A percentile compares a stretch with the other conserved stretches of the same genome.
Evolutionary conservation across 2,329 filamentous ascomycete genomes (phyloP).

Genomic region (Aspergillus sp.): DNA sequence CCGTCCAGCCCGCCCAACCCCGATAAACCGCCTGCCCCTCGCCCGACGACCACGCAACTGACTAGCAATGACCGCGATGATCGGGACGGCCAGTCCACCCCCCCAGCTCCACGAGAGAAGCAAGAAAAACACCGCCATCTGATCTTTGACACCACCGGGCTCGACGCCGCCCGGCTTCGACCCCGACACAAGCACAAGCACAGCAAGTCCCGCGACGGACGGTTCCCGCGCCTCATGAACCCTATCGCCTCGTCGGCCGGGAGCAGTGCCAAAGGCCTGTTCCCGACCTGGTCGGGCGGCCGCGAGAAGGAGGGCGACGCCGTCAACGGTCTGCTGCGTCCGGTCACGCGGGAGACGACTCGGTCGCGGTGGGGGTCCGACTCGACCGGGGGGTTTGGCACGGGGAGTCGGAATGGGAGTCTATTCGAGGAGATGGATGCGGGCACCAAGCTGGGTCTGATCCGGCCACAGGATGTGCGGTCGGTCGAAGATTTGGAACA

Average conservation of each 20-base stretch:
- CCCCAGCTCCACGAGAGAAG: constrained; percentile 12
- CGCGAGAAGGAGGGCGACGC: constrained; percentile 32
- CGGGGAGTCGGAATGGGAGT: constrained; percentile 29
- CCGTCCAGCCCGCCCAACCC: constrained; percentile 17
- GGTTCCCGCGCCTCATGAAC: constrained; percentile 34
- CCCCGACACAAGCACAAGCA: constrained; percentile 26
- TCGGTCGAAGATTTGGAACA: constrained; percentile 36
- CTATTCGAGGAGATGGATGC: constrained; percentile 26
- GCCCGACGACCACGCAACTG: constrained; percentile 9
- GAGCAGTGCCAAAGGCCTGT: constrained; percentile 26
- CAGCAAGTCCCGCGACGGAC: constrained; percentile 31
- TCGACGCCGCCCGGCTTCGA: constrained; percentile 9
- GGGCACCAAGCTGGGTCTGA: constrained; percentile 25
- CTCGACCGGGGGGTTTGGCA: constrained; percentile 24
- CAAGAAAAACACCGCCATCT: constrained; percentile 15
- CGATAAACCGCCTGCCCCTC: constrained; percentile 15
- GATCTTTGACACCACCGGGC: constrained; percentile 18
- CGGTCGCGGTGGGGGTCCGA: constrained; percentile 34
- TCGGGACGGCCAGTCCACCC: not conserved
- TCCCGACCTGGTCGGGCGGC: constrained; percentile 30
- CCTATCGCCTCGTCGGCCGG: constrained; percentile 26
- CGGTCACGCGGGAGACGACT: constrained; percentile 30
- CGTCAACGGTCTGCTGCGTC: constrained; percentile 30
- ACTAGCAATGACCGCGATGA: constrained; percentile 8
- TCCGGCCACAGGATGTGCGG: constrained; percentile 28